These are phyloP conservation scores for Cystobasidium tubakii DNA, from an alignment of 768 basidiomycete species.

Conservation along the genomic window DNA sequence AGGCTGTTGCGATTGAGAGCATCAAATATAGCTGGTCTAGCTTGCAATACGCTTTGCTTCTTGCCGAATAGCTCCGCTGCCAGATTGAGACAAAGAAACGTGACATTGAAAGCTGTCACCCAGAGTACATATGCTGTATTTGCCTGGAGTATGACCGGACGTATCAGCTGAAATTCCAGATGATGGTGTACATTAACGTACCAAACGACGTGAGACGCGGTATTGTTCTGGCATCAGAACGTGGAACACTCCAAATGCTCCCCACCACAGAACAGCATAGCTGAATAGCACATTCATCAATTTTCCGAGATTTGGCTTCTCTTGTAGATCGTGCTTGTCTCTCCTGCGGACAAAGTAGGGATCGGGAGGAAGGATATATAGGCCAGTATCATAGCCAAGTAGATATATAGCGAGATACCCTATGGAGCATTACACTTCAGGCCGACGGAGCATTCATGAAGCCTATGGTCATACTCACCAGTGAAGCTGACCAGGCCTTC, in stretches of 20 bases:
- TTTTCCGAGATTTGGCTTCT: conserved; percentile 54
- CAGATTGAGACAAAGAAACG: conserved; percentile 75
- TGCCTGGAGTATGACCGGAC: conserved; percentile 55
- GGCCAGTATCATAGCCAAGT: conserved; percentile 74
- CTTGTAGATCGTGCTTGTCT: background rate
- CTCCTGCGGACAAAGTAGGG: conserved; percentile 39
- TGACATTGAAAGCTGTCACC: conserved; percentile 80
- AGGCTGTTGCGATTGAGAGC: conserved; percentile 79
- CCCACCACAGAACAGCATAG: conserved; percentile 76
- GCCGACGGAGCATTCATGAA: background rate
- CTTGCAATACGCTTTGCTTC: conserved; percentile 48
- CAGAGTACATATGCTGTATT: conserved; percentile 84
- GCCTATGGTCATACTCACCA: conserved; percentile 52
- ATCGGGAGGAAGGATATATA: conserved; percentile 66
- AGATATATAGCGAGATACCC: conserved; percentile 89
- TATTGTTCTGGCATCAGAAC: conserved; percentile 46
- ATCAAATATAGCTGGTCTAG: conserved; percentile 57
- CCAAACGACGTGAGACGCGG: conserved; percentile 60
- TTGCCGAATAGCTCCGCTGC: conserved; percentile 56
- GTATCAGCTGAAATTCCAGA: background rate
- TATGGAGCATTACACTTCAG: conserved; percentile 42
- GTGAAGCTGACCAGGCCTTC: conserved; percentile 79
- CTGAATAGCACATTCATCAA: conserved; percentile 68
- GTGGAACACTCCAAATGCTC: conserved; percentile 51
- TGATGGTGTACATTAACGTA: conserved; percentile 49